phyloP scores from a whole-genome alignment of 2,329 filamentous ascomycete species.

The Dactylonectria macrodidyma region DNA sequence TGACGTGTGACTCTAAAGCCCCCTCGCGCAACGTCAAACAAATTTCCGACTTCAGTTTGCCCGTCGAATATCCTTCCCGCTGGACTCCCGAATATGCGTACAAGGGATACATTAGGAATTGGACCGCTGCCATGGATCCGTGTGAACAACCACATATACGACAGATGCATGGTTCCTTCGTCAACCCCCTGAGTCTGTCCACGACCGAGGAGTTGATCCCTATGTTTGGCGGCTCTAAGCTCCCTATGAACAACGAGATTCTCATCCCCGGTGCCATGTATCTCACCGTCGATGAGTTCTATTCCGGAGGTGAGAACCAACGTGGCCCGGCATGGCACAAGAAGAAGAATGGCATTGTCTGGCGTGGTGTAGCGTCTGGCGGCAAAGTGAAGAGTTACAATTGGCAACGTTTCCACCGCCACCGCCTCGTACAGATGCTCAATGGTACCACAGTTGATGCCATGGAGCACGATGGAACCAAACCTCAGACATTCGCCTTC shows the following conservation, averaged over 20 bases:
- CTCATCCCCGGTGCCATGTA: constrained; percentile 77
- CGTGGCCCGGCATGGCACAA: constrained; percentile 71
- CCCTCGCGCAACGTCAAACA: constrained; percentile 58
- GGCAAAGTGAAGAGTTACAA: constrained; percentile 67
- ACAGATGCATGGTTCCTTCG: constrained; percentile 70
- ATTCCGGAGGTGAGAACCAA: constrained; percentile 66
- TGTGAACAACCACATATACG: constrained; percentile 70
- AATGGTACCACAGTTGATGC: constrained; percentile 71
- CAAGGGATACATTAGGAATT: constrained; percentile 70
- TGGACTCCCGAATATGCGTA: constrained; percentile 56
- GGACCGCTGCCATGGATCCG: constrained; percentile 70
- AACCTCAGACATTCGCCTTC: constrained; percentile 65
- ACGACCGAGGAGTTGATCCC: constrained; percentile 70
- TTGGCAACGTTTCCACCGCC: constrained; percentile 80
- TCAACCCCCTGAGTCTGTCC: constrained; percentile 66
- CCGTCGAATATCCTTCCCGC: constrained; percentile 52
- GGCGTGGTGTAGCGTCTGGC: constrained; percentile 77
- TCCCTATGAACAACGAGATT: constrained; percentile 75
- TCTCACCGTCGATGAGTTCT: constrained; percentile 69
- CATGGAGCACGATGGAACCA: constrained; percentile 59
- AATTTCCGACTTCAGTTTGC: constrained; percentile 49
- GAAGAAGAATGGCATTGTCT: constrained; percentile 71
- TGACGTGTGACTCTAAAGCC: constrained; percentile 70
- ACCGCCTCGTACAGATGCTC: constrained; percentile 78
- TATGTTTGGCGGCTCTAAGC: constrained; percentile 74